Evolutionary conservation across 306 rosid species (phyloP).

Genomic region (Quillaja saponaria): DNA sequence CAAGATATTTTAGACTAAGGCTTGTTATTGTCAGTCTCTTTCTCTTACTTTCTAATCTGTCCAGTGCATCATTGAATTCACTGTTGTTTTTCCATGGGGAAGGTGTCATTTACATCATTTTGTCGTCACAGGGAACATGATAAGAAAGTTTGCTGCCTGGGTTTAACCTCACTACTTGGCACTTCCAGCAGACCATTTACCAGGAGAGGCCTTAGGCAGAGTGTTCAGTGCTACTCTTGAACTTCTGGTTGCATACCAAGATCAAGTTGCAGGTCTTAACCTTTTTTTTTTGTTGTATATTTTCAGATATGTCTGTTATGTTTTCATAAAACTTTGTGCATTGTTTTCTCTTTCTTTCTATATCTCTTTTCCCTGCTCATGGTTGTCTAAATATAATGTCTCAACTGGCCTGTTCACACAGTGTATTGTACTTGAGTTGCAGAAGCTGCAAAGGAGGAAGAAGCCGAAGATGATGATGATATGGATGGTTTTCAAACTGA

Average conservation of each 20-base stretch:
- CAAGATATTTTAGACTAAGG: too few relatives aligned
- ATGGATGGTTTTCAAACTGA: conserved; percentile 95
- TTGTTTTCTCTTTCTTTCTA: neutral
- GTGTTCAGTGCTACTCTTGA: conserved; percentile 90
- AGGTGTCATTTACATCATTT: conserved; percentile 5
- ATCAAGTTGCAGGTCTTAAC: conserved; percentile 83
- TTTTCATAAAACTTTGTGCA: neutral
- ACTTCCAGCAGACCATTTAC: conserved; percentile 77
- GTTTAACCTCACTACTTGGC: conserved; percentile 77
- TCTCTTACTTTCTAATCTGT: too few relatives aligned
- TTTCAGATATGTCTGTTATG: neutral
- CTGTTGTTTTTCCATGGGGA: conserved; percentile 7
- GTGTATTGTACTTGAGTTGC: conserved; percentile 30
- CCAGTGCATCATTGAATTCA: too few relatives aligned
- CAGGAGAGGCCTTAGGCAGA: conserved; percentile 80
- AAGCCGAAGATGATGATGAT: conserved; percentile 86
- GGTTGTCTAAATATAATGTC: conserved; percentile 5
- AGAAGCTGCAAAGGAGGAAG: conserved; percentile 89
- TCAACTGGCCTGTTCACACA: conserved; percentile 12
- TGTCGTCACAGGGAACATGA: conserved; percentile 77
- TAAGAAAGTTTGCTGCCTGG: conserved; percentile 93
- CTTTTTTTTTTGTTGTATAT: neutral
- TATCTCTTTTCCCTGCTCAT: neutral
- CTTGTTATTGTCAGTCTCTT: too few relatives aligned
- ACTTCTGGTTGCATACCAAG: conserved; percentile 84